Evolutionary conservation across 768 basidiomycete species (phyloP), one percentile per base, ranked within the genome.

Genomic region (Mycena capillaripes): DNA sequence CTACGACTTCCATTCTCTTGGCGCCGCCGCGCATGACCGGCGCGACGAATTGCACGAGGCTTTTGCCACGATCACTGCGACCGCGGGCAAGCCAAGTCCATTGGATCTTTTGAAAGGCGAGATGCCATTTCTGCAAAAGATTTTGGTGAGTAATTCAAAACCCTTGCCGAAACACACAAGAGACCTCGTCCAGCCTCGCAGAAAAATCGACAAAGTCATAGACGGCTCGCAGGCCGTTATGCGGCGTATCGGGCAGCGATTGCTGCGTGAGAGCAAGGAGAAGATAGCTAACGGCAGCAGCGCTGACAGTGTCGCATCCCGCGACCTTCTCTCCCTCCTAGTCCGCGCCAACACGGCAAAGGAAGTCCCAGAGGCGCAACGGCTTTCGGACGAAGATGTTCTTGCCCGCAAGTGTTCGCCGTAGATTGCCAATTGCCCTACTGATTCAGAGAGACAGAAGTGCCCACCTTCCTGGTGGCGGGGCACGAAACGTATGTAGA

Each of bases 281-380:
- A 77, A 76, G 14, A 53, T 81, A 40, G 76, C 73, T 14, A 76
- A 79, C 21, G 77, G 78, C 9, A 78, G 75, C 32, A 80, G 46
- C n/a, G 6, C n/a, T 48, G 46, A 48, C n/a, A 48, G n/a, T 23
- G 46, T 10, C 3, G 46, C 46, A 1, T 14, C 23, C 17, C 46
- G 46, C n/a, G 46, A 48, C 25, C 46, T 44, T 8, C 42, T 93
- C 7, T 89, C 89, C 0, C 74, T 92, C n/a, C 81, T 93, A 10
- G 81, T 93, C 56, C 84, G 85, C 65, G 91, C 92, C 2, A 93
- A 93, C 77, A 86, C 90, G 83, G 87, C 89, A 0, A 86, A 85
- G 0, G 89, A 93, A 76, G 74, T 91, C 6, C 86, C 88, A 0
- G 86, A 87, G 11, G 80, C 73, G 48, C 90, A 91, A 76, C 81